Evolutionary conservation across 768 basidiomycete species (phyloP).

Genomic region (Arthromyces matolae): DNA sequence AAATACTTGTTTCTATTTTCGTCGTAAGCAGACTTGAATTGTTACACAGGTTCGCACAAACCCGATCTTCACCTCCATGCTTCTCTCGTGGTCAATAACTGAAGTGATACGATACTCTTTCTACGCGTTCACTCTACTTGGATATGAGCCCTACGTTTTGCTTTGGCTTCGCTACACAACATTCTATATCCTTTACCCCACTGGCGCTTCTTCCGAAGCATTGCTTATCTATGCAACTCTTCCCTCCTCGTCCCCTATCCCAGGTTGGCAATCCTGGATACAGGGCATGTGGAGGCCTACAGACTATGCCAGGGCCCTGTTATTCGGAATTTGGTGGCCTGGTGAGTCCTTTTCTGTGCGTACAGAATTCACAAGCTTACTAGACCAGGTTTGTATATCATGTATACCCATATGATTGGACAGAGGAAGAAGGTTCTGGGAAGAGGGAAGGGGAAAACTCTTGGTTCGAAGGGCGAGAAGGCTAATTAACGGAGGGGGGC

Average conservation of each 20-base stretch:
- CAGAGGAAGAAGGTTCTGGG: slow-evolving; percentile 46
- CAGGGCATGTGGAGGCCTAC: slow-evolving; percentile 47
- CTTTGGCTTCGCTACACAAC: slow-evolving; percentile 84
- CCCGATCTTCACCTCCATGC: slow-evolving; percentile 87
- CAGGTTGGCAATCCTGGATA: slow-evolving; percentile 39
- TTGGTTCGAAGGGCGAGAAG: slow-evolving; percentile 8
- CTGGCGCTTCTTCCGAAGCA: slow-evolving; percentile 90
- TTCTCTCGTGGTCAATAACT: slow-evolving; percentile 87
- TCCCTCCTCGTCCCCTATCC: slow-evolving; percentile 43
- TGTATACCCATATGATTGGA: slow-evolving; percentile 54
- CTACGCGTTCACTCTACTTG: slow-evolving; percentile 70
- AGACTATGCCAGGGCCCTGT: slow-evolving; percentile 52
- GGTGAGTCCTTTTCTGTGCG: slow-evolving; percentile 40
- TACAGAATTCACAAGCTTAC: not conserved
- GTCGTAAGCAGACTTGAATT: not conserved
- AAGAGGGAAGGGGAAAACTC: not conserved
- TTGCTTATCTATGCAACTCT: slow-evolving; percentile 77
- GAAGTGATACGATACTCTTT: slow-evolving; percentile 91
- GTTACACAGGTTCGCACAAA: slow-evolving; percentile 53
- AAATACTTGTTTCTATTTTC: not conserved
- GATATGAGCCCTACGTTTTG: slow-evolving; percentile 46
- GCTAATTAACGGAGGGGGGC: not conserved
- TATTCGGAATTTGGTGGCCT: slow-evolving; percentile 88
- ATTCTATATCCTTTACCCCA: slow-evolving; percentile 90
- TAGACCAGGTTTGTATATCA: slow-evolving; percentile 41